phyloP scores from a whole-genome alignment of 371 early-diverging fungal species.

The Mucor racemosus region DNA sequence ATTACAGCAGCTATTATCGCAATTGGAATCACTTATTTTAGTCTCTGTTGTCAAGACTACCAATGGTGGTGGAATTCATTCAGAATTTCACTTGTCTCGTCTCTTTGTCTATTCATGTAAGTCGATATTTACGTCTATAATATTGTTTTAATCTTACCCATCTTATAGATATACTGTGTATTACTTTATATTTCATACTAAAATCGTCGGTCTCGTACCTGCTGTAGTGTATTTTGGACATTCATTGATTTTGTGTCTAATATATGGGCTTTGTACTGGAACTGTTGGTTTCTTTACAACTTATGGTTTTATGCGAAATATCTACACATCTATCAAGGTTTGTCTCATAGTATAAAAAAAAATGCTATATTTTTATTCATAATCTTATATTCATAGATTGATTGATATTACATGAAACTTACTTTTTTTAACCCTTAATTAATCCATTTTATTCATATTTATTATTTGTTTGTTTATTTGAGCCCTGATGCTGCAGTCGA shows the following conservation, averaged over 20 bases:
- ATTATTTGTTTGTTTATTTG: constrained; percentile 1
- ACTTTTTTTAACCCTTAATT: too few species aligned
- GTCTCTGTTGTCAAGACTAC: not conserved
- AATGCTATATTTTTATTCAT: not conserved
- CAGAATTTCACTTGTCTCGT: not conserved
- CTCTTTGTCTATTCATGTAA: not conserved
- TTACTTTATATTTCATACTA: not conserved
- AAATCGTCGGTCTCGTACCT: not conserved
- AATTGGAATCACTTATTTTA: not conserved
- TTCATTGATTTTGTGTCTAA: not conserved
- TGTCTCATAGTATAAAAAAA: not conserved
- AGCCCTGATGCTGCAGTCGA: not conserved
- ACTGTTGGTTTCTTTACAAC: not conserved
- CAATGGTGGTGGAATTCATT: not conserved
- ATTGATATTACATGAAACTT: not conserved
- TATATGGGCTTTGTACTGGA: not conserved
- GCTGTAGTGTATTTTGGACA: not conserved
- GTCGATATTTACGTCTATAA: not conserved
- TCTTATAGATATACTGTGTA: not conserved
- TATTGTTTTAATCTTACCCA: not conserved
- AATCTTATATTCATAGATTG: not conserved
- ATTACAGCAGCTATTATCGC: not conserved
- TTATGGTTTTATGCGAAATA: not conserved
- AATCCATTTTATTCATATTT: not conserved
- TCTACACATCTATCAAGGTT: not conserved